These are phyloP conservation scores for Suillus subluteus DNA, from an alignment of 768 basidiomycete genomes.

Conservation along the genomic window DNA sequence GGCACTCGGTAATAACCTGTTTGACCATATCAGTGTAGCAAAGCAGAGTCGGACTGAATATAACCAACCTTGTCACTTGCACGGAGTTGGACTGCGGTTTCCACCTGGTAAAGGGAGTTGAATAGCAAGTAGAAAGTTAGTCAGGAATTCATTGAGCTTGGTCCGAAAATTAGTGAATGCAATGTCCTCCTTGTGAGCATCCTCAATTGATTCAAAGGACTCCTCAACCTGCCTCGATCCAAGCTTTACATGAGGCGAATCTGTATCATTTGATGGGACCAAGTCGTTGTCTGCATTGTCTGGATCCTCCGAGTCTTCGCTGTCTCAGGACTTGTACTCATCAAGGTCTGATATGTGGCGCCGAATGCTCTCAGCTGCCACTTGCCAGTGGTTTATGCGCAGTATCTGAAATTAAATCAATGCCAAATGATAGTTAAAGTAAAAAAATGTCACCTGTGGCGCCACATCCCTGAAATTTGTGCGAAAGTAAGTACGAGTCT, in stretches of 20 bases:
- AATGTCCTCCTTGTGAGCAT: too few species aligned
- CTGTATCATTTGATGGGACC: background rate
- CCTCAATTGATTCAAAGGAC: too few species aligned
- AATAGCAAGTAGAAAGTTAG: too few species aligned
- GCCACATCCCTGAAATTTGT: too few species aligned
- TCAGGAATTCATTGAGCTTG: background rate
- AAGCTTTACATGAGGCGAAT: slow-evolving; percentile 2
- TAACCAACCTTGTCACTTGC: background rate
- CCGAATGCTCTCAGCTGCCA: background rate
- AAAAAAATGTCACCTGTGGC: slow-evolving; percentile 27
- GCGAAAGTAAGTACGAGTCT: too few species aligned
- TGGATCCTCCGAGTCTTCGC: background rate
- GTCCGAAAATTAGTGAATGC: too few species aligned
- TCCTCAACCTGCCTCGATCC: too few species aligned
- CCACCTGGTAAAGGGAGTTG: too few species aligned
- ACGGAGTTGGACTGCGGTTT: too few species aligned
- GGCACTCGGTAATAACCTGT: background rate
- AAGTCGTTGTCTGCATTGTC: background rate
- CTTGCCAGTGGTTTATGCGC: background rate
- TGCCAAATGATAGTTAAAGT: background rate
- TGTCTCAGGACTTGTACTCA: background rate
- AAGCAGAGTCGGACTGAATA: background rate
- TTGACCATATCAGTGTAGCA: too few species aligned
- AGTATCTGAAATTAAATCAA: background rate
- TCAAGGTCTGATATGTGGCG: background rate